A percentile compares a stretch with the other conserved stretches of the same genome.
Conservation (phyloP, 768 basidiomycete genomes). For the Collybia nuda region DNA sequence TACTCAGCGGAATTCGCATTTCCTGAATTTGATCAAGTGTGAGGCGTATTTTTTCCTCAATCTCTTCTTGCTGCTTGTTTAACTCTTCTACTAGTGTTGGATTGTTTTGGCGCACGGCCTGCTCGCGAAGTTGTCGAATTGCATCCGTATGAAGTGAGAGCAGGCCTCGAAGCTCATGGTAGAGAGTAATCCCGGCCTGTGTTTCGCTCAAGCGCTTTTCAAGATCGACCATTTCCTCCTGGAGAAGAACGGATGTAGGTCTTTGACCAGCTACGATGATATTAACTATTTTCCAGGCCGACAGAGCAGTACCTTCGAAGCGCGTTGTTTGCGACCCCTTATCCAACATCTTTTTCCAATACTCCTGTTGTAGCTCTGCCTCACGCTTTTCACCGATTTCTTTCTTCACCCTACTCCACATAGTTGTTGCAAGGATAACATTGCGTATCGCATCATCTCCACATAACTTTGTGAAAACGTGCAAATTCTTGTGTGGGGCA, state of each 20-base stretch:
- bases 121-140: not conserved
- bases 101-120: not conserved
- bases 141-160: constrained; percentile 1
- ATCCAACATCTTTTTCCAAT: constrained; percentile 8
- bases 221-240: constrained; percentile 15
- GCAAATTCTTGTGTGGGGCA: constrained; percentile 38
- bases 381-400: constrained; percentile 6
- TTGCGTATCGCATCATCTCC: constrained; percentile 37
- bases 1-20: constrained; percentile 1
- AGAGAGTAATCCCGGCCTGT: constrained; percentile 9
- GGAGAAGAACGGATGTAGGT: constrained; percentile 9
- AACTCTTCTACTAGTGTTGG: not conserved
- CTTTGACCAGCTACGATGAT: not conserved
- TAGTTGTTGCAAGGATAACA: constrained; percentile 45
- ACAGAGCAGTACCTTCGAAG: constrained; percentile 1
- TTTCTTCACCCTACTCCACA: constrained; percentile 34
- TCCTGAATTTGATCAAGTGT: constrained; percentile 2
- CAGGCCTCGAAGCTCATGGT: not conserved
- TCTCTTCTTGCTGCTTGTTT: not conserved
- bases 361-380: not conserved
- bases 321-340: not conserved
- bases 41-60: not conserved
- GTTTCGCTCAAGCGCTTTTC: constrained; percentile 13
- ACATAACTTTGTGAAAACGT: constrained; percentile 43
- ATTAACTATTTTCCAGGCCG: constrained; percentile 7